phyloP scores from a whole-genome alignment of 345 rosid genomes.

The Alliaria petiolata region DNA sequence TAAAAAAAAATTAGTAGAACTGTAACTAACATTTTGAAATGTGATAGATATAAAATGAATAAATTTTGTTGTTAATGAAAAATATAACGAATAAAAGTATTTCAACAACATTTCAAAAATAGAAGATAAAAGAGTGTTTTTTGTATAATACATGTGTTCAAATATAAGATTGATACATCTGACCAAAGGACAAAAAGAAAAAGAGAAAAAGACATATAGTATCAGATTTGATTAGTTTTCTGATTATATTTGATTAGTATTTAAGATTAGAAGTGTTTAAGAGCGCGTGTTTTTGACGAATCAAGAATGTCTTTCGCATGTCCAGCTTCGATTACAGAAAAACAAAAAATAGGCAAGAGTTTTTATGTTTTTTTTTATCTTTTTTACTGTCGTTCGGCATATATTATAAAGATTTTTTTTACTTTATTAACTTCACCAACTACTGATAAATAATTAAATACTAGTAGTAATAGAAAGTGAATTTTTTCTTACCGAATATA shows the following conservation, averaged over 20 bases:
- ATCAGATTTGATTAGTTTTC: background rate
- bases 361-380: background rate
- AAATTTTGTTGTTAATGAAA: background rate
- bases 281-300: constrained; percentile 35
- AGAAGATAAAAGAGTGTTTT: background rate
- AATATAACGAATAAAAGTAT: background rate
- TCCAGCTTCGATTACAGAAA: background rate
- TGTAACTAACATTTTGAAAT: background rate
- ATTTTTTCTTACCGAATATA: background rate
- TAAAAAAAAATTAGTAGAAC: background rate
- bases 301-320: constrained; percentile 40
- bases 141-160: background rate
- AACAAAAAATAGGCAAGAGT: background rate
- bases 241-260: background rate
- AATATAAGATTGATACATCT: background rate
- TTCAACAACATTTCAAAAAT: background rate
- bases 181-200: background rate
- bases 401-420: background rate
- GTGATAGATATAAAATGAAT: background rate
- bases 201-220: background rate
- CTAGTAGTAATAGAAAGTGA: background rate
- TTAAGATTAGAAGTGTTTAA: background rate
- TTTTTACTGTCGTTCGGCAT: background rate
- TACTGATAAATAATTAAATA: background rate
- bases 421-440: background rate